Conservation (phyloP, 495 filamentous ascomycete species). For the Entonaema liquescens region DNA sequence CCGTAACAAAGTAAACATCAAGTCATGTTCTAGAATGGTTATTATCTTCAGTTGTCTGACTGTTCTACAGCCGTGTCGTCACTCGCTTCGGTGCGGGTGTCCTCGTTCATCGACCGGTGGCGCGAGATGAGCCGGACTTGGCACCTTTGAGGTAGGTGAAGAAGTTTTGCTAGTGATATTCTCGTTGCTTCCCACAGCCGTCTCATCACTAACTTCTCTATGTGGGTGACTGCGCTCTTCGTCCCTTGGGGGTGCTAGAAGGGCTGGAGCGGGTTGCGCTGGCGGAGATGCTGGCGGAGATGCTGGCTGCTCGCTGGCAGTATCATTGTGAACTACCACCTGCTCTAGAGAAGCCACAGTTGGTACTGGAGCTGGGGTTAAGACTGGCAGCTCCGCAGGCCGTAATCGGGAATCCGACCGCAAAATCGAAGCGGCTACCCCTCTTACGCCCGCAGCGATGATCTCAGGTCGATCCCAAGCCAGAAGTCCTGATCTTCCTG, state of each 20-base stretch:
- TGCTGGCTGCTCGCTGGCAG: conserved; percentile 36
- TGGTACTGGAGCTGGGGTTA: conserved; percentile 1
- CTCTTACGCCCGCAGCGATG: conserved; percentile 50
- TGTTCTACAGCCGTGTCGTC: conserved; percentile 27
- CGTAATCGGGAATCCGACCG: conserved; percentile 45
- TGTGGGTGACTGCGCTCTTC: conserved; percentile 25
- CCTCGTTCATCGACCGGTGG: conserved; percentile 12
- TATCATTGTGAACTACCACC: conserved; percentile 41
- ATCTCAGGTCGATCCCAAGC: conserved; percentile 55
- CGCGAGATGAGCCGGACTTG: conserved; percentile 24
- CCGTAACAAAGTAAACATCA: conserved; percentile 4
- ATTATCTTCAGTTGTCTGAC: conserved; percentile 6
- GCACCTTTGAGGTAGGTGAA: conserved; percentile 24
- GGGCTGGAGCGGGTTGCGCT: conserved; percentile 14
- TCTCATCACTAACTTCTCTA: conserved; percentile 38
- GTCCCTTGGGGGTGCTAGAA: conserved; percentile 23
- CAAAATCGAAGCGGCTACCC: conserved; percentile 49
- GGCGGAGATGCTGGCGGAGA: conserved; percentile 34
- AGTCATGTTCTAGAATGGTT: background rate
- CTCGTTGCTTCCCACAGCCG: conserved; percentile 36
- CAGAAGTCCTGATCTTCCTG: conserved; percentile 48
- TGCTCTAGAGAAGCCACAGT: conserved; percentile 43
- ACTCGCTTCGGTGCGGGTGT: conserved; percentile 18
- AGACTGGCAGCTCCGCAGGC: background rate
- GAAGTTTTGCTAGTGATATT: conserved; percentile 18